Conservation (phyloP, 2,329 filamentous ascomycete species). For the Ophiostoma sp. region DNA sequence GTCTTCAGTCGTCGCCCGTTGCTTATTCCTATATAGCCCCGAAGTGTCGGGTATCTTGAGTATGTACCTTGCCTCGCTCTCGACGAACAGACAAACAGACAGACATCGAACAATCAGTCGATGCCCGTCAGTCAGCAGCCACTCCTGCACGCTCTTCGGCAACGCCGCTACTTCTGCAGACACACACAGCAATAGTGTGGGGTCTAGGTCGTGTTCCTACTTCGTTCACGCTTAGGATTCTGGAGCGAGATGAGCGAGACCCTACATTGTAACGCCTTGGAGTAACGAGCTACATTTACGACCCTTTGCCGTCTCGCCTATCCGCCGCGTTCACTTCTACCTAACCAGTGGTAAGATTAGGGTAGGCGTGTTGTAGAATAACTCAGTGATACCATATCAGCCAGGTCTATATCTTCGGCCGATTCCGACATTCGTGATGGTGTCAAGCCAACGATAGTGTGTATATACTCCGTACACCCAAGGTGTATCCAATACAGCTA, state of each 20-base stretch:
- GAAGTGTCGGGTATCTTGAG: not conserved
- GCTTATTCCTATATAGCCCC: not conserved
- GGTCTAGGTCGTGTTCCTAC: not conserved
- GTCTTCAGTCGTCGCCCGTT: too few species aligned
- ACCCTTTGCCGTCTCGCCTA: not conserved
- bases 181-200: not conserved
- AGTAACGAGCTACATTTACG: not conserved
- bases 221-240: not conserved
- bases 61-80: not conserved
- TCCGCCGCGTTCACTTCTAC: not conserved
- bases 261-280: not conserved
- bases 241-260: not conserved
- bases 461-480: not conserved
- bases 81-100: not conserved
- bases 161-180: constrained; percentile 1
- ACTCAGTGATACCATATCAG: not conserved
- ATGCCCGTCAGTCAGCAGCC: constrained; percentile 3
- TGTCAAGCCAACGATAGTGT: not conserved
- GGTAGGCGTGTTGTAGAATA: not conserved
- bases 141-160: not conserved
- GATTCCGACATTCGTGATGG: not conserved
- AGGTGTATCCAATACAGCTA: not conserved
- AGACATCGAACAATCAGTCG: not conserved
- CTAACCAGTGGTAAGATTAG: not conserved
- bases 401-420: not conserved